A percentile compares a stretch with the other conserved stretches of the same genome.
Evolutionary conservation across 108 stramenopile species (phyloP).

Genomic region (Skeletonema grethae): DNA sequence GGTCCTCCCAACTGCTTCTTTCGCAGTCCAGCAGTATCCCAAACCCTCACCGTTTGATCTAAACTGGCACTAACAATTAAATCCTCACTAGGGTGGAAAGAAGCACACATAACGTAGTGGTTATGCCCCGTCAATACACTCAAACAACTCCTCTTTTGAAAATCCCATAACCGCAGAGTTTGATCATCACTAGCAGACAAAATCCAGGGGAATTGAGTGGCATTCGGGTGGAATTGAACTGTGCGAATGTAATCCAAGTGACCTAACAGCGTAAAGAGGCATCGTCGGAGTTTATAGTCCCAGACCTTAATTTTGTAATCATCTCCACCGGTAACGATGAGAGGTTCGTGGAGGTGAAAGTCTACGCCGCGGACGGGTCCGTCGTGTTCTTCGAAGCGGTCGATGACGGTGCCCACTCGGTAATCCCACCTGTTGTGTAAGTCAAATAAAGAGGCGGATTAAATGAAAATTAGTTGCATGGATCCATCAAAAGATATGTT

Average conservation of each 20-base stretch:
- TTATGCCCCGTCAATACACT: slow-evolving; percentile 99
- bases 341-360: slow-evolving; percentile 94
- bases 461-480: neutral
- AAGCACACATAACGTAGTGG: slow-evolving; percentile 99
- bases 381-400: slow-evolving; percentile 99
- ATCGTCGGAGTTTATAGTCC: slow-evolving; percentile 98
- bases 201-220: slow-evolving; percentile 95
- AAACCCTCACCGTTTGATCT: slow-evolving; percentile 99
- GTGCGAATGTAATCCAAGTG: slow-evolving; percentile 99
- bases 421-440: slow-evolving; percentile 94
- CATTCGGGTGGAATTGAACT: slow-evolving; percentile 97
- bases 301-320: slow-evolving; percentile 99
- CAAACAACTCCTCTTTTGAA: slow-evolving; percentile 95
- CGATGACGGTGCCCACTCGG: slow-evolving; percentile 98
- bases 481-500: neutral
- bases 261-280: slow-evolving; percentile 97
- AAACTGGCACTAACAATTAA: slow-evolving; percentile 97
- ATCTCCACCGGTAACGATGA: slow-evolving; percentile 98
- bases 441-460: neutral
- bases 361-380: slow-evolving; percentile 99
- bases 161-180: slow-evolving; percentile 99
- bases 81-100: slow-evolving; percentile 99
- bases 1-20: slow-evolving; percentile 89
- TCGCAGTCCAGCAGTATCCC: slow-evolving; percentile 97
- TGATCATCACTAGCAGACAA: slow-evolving; percentile 93